phyloP scores from a whole-genome alignment of 1,284 basidiomycete genomes.

The Porogramme epimiltina region DNA sequence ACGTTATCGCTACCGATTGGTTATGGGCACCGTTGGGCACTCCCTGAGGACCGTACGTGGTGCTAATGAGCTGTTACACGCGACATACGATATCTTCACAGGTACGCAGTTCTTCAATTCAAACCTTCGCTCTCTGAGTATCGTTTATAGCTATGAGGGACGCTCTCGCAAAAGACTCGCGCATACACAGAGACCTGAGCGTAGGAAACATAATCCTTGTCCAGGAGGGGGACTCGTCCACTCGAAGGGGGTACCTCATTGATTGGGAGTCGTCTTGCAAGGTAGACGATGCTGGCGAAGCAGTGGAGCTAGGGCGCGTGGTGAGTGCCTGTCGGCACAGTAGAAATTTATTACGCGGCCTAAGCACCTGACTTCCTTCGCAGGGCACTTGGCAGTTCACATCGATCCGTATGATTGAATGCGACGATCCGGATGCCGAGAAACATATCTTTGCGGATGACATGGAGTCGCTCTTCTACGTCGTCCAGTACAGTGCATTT shows the following conservation, averaged over 20 bases:
- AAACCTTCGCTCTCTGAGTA: not conserved
- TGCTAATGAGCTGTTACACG: constrained; percentile 6
- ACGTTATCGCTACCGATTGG: constrained; percentile 5
- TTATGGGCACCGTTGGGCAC: constrained; percentile 9
- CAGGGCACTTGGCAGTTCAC: constrained; percentile 9
- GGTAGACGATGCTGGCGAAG: constrained; percentile 1
- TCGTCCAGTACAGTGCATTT: constrained; percentile 1
- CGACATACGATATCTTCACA: constrained; percentile 6
- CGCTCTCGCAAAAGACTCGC: not conserved
- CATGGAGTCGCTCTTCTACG: constrained; percentile 10
- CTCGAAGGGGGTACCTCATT: constrained; percentile 11
- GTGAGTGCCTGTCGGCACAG: not conserved
- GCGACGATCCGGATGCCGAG: not conserved
- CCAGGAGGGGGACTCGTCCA: not conserved
- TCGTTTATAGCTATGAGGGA: constrained; percentile 7
- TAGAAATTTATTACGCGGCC: not conserved
- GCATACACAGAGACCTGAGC: constrained; percentile 14
- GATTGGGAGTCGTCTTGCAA: constrained; percentile 15
- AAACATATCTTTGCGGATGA: constrained; percentile 5
- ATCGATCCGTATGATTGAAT: not conserved
- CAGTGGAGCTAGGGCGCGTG: not conserved
- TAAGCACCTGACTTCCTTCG: not conserved
- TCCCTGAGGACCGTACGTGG: not conserved
- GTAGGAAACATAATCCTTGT: constrained; percentile 15
- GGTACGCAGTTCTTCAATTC: not conserved